Evolutionary conservation across 169 alveolate genomes (phyloP).

Genomic region (Neospora caninum): DNA sequence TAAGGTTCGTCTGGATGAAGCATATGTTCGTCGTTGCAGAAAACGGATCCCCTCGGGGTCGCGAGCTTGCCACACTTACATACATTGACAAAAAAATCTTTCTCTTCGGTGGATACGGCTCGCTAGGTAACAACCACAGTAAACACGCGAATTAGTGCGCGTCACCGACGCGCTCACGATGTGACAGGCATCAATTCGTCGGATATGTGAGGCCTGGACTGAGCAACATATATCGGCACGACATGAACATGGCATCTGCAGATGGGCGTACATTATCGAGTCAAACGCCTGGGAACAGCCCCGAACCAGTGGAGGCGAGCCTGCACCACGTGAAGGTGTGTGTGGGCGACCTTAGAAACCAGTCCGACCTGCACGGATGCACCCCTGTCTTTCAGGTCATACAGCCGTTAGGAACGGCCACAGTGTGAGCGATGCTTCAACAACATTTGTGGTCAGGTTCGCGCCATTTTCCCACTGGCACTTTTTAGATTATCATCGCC

Average conservation of each 20-base stretch:
- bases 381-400: slow-evolving; percentile 40
- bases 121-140: neutral
- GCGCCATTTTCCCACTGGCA: neutral
- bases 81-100: slow-evolving; percentile 61
- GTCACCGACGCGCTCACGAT: neutral
- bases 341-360: too few species aligned
- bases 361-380: neutral
- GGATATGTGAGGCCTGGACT: neutral
- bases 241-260: neutral
- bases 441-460: neutral
- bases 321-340: slow-evolving; percentile 50
- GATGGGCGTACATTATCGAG: slow-evolving; percentile 55
- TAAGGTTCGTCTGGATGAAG: neutral
- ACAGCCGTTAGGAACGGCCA: slow-evolving; percentile 53
- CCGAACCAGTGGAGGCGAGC: slow-evolving; percentile 54
- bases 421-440: slow-evolving; percentile 8
- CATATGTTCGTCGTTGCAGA: neutral
- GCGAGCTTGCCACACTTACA: slow-evolving; percentile 64
- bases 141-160: neutral
- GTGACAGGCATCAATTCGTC: neutral
- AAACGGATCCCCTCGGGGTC: neutral
- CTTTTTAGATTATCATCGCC: slow-evolving; percentile 29
- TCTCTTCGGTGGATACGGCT: slow-evolving; percentile 69
- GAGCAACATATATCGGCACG: neutral
- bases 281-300: slow-evolving; percentile 57